These are phyloP conservation scores for Catharanthus roseus DNA, from an alignment of 257 asterid genomes.

Conservation along the genomic window DNA sequence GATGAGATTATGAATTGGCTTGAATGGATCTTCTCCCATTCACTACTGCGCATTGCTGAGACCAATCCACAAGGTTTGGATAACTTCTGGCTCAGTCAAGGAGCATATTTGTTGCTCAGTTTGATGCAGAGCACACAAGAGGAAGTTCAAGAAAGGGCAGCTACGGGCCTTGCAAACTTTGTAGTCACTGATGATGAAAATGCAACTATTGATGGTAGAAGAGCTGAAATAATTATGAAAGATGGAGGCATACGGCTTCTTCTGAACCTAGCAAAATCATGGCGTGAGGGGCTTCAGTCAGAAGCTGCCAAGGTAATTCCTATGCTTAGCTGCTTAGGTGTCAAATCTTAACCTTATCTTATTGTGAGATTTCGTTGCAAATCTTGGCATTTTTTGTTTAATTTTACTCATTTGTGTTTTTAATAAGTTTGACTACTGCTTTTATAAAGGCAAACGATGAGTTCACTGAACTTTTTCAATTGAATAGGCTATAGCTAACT, in stretches of 20 bases:
- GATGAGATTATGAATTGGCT: slow-evolving; percentile 64
- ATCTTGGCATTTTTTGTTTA: background rate
- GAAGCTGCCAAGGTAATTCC: slow-evolving; percentile 69
- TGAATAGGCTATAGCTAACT: slow-evolving; percentile 72
- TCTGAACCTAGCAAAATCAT: slow-evolving; percentile 65
- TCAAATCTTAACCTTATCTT: background rate
- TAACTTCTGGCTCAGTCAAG: slow-evolving; percentile 78
- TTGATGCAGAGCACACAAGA: slow-evolving; percentile 67
- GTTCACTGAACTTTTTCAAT: slow-evolving; percentile 16
- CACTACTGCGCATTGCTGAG: slow-evolving; percentile 78
- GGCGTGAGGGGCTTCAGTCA: slow-evolving; percentile 81
- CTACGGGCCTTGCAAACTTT: slow-evolving; percentile 71
- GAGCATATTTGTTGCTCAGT: slow-evolving; percentile 57
- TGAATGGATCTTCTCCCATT: slow-evolving; percentile 66
- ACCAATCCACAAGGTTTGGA: slow-evolving; percentile 65
- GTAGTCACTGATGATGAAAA: slow-evolving; percentile 79
- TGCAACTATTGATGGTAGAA: slow-evolving; percentile 62
- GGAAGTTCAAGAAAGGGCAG: slow-evolving; percentile 92
- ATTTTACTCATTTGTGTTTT: background rate
- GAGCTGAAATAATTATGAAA: slow-evolving; percentile 73
- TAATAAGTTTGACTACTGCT: background rate
- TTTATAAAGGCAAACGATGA: background rate
- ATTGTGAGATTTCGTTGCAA: background rate
- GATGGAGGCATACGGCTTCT: slow-evolving; percentile 64
- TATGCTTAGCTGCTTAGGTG: slow-evolving; percentile 8